Evolutionary conservation across 2,329 filamentous ascomycete genomes (phyloP).

Genomic region (Aureobasidium mangrovei): DNA sequence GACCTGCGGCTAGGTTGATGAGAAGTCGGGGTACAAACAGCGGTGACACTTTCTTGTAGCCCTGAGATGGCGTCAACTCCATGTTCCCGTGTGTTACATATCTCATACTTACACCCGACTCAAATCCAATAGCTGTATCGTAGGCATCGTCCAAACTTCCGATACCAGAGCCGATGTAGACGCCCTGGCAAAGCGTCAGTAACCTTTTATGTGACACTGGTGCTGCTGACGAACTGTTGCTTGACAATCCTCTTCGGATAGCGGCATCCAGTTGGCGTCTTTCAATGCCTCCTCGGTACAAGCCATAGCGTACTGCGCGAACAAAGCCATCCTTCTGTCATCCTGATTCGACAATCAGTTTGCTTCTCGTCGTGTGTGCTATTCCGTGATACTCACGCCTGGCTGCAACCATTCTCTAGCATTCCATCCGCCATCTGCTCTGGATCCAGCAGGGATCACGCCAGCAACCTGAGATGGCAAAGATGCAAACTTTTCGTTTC

Average conservation of each 20-base stretch:
- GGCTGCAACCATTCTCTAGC: constrained; percentile 37
- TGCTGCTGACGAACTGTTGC: constrained; percentile 46
- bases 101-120: constrained; percentile 52
- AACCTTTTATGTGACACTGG: constrained; percentile 4
- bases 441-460: constrained; percentile 56
- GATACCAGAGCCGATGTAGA: constrained; percentile 91
- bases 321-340: constrained; percentile 74
- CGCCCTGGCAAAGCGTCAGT: constrained; percentile 46
- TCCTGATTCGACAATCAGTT: constrained; percentile 43
- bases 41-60: constrained; percentile 87
- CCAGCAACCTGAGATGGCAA: constrained; percentile 82
- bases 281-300: constrained; percentile 76
- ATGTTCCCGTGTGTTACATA: neutral
- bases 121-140: constrained; percentile 67
- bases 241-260: constrained; percentile 54
- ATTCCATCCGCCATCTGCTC: constrained; percentile 38
- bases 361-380: constrained; percentile 21
- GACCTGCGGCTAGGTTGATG: constrained; percentile 90
- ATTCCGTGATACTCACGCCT: constrained; percentile 23
- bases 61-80: constrained; percentile 41
- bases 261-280: constrained; percentile 70
- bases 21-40: constrained; percentile 87
- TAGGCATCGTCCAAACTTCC: constrained; percentile 90
- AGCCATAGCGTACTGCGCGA: constrained; percentile 84
- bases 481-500: constrained; percentile 56